Evolutionary conservation across 2,329 filamentous ascomycete species (phyloP), one percentile per base, ranked within the genome.

Genomic region (Cytospora leucostoma): DNA sequence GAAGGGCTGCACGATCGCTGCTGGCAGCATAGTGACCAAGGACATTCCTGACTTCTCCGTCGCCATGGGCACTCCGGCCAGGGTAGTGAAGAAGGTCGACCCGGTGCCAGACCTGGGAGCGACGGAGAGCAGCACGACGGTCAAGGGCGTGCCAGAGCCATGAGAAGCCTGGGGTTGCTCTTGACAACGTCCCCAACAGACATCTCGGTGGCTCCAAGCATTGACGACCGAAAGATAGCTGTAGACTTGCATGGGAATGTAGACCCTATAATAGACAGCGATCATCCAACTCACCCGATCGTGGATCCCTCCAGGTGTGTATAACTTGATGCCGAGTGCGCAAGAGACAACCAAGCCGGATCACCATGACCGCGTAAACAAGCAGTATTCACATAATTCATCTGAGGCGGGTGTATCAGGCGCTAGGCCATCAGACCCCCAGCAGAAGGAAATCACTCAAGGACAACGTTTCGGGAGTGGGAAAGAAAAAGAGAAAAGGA

Each of bases 21-120:
- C 82, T 0, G 77, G 81, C 6, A 78, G 77, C 27, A 73, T 84
- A 2, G 81, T 84, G 11, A 84, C 82, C 1, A 81, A 74, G 70
- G 76, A 77, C 49, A 74, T 84, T 11, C 80, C 81, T 0, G 74
- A 77, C 38, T 83, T 77, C 69, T 78, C 75, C 0, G 77, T 84
- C 1, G 82, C 80, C 0, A 71, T 82, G 7, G 82, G 82, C 0
- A 71, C 77, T 3, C 82, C 82, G 3, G 81, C 82, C 0, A 76
- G 70, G 66, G 80, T 84, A 0, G 73, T 83, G 19, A 82, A 79
- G 73, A 80, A 74, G 65, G 76, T 83, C 57, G 73, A 77, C 11
- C 69, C 75, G 10, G 71, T 79, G 8, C 71, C 73, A 11, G 70
- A 76, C 60, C 4, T 73, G 4, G 71, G 61, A 67, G 17, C n/a